Base-by-base conservation (phyloP, 2,329 filamentous ascomycete species). In the Colletotrichum ledebouriae region DNA sequence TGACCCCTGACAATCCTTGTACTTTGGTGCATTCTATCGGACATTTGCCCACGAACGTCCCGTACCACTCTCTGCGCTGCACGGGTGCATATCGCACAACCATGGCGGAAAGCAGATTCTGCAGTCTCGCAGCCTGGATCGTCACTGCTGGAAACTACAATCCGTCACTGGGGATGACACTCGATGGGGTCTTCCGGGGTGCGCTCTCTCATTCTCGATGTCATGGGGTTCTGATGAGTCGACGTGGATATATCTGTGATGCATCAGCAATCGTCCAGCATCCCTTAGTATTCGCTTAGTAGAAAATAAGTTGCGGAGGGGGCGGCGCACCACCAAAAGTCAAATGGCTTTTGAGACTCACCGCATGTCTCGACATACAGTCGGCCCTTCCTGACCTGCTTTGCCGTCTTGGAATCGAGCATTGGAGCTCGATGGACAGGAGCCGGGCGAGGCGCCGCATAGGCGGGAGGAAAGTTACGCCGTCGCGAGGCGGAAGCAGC, bases 291-390 rank as follows among this genome's bases (percentile, higher is more conserved):
- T 1, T 12, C 17, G n/a, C 50, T 25, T 5, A 4, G 25, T 25
- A 25, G 25, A 25, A 4, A 25, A 50, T 13, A 22, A 52, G 33
- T 52, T 46, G 34, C 11, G 25, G 33, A 49, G 13, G 11, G 33
- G n/a, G n/a, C 29, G 5, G 41, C 53, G 22, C 44, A 59, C 52
- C 29, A 64, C 59, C 53, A 64, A 22, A 63, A 64, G 13, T 20
- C 49, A 41, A 47, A 22, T 10, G 39, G 25, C 10, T 52, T 53
- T 10, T 39, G 5, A 11, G 46, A 47, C 64, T 67, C 39, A 67
- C 60, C 34, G 13, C 33, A 12, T 22, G 22, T 37, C 22, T 56
- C 22, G 17, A 62, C 58, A 7, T 41, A 2, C 3, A 62, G 63
- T 33, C 15, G 42, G 2, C 49, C 63, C 22, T 41, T 49, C 7